Percentiles rank a stretch among this genome's conserved stretches.
Conservation (phyloP, 2,329 filamentous ascomycete species). For the Fusarium tuaranense region DNA sequence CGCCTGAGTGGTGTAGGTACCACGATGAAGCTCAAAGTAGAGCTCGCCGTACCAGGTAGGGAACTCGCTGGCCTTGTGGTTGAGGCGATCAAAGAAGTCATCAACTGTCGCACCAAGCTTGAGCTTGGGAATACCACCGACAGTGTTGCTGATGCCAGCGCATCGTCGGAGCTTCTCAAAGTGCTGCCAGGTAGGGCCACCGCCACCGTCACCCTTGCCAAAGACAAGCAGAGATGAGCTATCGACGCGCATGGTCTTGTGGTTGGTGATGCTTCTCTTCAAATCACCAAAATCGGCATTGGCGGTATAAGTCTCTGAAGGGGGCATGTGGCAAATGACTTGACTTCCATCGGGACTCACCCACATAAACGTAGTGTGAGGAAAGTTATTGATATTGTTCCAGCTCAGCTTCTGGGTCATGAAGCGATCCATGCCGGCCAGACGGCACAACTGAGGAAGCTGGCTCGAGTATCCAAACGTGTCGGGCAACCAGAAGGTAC, state of each 20-base stretch:
- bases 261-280: conserved; percentile 86
- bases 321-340: conserved; percentile 97
- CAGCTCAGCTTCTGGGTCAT: conserved; percentile 99
- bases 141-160: conserved; percentile 89
- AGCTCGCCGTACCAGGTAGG: conserved; percentile 98
- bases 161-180: conserved; percentile 94
- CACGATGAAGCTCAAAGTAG: conserved; percentile 97
- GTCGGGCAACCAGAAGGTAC: conserved; percentile 97
- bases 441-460: conserved; percentile 89
- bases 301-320: conserved; percentile 94
- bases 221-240: conserved; percentile 91
- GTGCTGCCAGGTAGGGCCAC: conserved; percentile 93
- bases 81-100: conserved; percentile 89
- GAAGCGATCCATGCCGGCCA: conserved; percentile 97
- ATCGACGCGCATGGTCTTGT: conserved; percentile 97
- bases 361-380: conserved; percentile 99
- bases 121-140: conserved; percentile 82
- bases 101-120: conserved; percentile 92
- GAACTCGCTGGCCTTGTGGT: conserved; percentile 82
- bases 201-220: conserved; percentile 95
- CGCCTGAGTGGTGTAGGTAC: conserved; percentile 96
- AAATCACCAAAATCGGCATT: conserved; percentile 96
- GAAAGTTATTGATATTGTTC: conserved; percentile 99
- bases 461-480: conserved; percentile 98
- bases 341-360: conserved; percentile 95